These are phyloP conservation scores for Clavispora carvajalis DNA, from an alignment of 805 yeast species.

Conservation along the genomic window DNA sequence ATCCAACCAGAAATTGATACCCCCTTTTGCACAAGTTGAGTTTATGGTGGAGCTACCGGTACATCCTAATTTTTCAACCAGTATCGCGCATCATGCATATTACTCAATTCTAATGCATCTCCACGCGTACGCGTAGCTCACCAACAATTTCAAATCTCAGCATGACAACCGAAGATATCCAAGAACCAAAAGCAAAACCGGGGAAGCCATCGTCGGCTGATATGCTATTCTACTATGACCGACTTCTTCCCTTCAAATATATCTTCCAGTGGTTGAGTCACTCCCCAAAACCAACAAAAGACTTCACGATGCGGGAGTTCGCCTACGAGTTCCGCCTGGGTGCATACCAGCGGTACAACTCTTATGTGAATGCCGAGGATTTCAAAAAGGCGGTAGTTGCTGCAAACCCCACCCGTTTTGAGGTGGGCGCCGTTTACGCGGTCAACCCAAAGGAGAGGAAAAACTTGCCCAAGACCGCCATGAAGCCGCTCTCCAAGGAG, in stretches of 20 bases:
- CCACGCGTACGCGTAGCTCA: not conserved
- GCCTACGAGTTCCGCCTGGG: slow-evolving; percentile 88
- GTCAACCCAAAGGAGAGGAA: slow-evolving; percentile 86
- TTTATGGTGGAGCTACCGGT: no score
- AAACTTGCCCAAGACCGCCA: slow-evolving; percentile 63
- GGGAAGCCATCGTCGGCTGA: slow-evolving; percentile 47
- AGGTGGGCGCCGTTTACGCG: slow-evolving; percentile 87
- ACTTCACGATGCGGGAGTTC: slow-evolving; percentile 85
- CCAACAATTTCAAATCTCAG: not conserved
- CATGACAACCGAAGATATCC: not conserved
- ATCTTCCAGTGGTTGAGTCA: slow-evolving; percentile 90
- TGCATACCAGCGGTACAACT: slow-evolving; percentile 84
- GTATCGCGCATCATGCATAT: not conserved
- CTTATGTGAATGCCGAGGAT: slow-evolving; percentile 61
- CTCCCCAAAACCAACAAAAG: slow-evolving; percentile 66
- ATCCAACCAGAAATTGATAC: no score
- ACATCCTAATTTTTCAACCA: no score
- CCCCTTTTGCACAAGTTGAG: no score
- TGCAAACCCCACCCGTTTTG: slow-evolving; percentile 85
- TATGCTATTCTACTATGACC: slow-evolving; percentile 66
- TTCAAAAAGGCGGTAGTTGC: slow-evolving; percentile 72
- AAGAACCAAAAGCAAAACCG: not conserved
- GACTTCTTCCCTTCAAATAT: slow-evolving; percentile 68
- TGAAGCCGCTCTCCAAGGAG: slow-evolving; percentile 82
- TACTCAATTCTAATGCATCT: not conserved